Evolutionary conservation across 495 filamentous ascomycete species (phyloP).

Genomic region (Penicillium paxilli): DNA sequence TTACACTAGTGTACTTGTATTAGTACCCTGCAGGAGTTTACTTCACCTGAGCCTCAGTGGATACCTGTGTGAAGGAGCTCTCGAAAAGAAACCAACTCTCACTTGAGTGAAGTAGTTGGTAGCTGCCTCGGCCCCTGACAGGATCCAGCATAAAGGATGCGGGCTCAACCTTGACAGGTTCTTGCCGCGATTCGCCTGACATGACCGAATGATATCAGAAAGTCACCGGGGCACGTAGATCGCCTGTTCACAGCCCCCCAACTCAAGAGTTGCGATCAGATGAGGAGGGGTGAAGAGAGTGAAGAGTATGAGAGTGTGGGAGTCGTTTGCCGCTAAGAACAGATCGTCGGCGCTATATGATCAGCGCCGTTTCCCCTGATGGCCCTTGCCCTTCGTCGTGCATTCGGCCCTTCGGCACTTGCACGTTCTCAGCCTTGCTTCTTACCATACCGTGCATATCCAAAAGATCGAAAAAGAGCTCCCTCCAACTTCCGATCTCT

Average conservation of each 20-base stretch:
- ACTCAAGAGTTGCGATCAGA: background rate
- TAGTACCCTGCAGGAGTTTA: background rate
- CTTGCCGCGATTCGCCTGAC: slow-evolving; percentile 7
- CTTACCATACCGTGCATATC: background rate
- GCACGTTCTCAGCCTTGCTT: background rate
- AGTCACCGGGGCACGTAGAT: slow-evolving; percentile 3
- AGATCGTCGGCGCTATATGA: slow-evolving; percentile 27
- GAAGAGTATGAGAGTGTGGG: no score
- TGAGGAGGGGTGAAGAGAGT: slow-evolving; percentile 11
- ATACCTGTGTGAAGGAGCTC: no score
- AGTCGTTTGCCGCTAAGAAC: slow-evolving; percentile 11
- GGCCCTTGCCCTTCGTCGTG: slow-evolving; percentile 9
- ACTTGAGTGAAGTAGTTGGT: background rate
- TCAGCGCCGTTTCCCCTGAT: slow-evolving; percentile 24
- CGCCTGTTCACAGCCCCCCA: slow-evolving; percentile 8
- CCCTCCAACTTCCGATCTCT: background rate
- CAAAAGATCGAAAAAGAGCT: background rate
- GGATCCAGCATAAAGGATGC: no score
- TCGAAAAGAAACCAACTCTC: no score
- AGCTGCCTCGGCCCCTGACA: background rate
- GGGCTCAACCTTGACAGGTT: background rate
- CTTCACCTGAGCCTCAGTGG: background rate
- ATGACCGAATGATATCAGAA: slow-evolving; percentile 7
- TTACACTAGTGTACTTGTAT: no score
- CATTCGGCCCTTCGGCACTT: background rate